Conservation (phyloP, 768 basidiomycete species). For the Hericium coralloides region DNA sequence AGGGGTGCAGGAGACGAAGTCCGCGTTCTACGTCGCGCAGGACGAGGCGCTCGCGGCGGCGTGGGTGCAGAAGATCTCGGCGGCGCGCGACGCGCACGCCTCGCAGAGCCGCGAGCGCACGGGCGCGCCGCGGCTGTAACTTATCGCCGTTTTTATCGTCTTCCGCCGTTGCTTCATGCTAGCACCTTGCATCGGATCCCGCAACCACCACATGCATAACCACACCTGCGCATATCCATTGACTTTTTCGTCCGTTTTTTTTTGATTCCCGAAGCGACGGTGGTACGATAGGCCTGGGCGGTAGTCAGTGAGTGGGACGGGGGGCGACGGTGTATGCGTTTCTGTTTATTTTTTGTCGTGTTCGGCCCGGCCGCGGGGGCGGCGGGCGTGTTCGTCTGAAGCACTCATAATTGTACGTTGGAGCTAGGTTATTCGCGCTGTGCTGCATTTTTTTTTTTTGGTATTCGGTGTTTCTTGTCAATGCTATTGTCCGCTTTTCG, state of each 20-base stretch:
- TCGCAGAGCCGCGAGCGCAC: conserved; percentile 5
- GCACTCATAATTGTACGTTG: too few relatives aligned
- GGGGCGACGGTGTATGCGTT: too few relatives aligned
- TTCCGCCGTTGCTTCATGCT: not conserved
- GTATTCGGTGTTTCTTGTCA: too few relatives aligned
- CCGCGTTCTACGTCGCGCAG: conserved; percentile 11
- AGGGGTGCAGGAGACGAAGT: conserved; percentile 9
- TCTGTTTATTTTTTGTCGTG: too few relatives aligned
- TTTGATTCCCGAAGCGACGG: not conserved
- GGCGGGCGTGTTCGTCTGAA: too few relatives aligned
- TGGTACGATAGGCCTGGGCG: too few relatives aligned
- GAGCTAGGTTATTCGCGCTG: too few relatives aligned
- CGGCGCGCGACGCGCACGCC: conserved; percentile 3
- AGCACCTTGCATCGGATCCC: too few relatives aligned
- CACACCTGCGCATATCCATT: not conserved
- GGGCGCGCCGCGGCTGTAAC: not conserved
- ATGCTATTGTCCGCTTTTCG: too few relatives aligned
- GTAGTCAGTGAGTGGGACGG: too few relatives aligned
- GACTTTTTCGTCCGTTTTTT: not conserved
- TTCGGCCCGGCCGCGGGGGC: too few relatives aligned
- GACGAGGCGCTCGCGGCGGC: conserved; percentile 4
- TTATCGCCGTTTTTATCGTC: not conserved
- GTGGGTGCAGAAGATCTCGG: conserved; percentile 10
- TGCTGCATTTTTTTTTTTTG: too few relatives aligned
- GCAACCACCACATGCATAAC: not conserved